phyloP scores from a whole-genome alignment of 331 rosid species.

The Dryas integrifolia region DNA sequence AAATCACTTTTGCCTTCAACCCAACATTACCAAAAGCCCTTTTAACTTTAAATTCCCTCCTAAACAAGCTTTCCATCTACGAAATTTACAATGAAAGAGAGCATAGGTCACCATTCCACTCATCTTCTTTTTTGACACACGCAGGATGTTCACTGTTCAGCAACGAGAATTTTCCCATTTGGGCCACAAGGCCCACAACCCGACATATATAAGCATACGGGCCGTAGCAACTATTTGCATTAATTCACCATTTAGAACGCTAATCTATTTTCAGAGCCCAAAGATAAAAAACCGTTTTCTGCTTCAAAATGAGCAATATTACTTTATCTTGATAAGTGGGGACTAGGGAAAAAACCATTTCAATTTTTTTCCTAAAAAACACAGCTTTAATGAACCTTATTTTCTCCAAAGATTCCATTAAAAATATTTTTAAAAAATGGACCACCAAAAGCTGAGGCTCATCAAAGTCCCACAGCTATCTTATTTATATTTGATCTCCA shows the following conservation, averaged over 20 bases:
- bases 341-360: neutral
- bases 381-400: neutral
- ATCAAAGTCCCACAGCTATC: conserved; percentile 16
- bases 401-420: neutral
- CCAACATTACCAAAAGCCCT: too few species aligned
- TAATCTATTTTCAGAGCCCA: neutral
- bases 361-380: neutral
- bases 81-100: too few species aligned
- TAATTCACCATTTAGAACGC: too few species aligned
- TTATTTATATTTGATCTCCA: conserved; percentile 4
- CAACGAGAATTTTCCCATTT: too few species aligned
- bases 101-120: too few species aligned
- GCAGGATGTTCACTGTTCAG: too few species aligned
- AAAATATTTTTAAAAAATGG: neutral
- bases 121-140: too few species aligned
- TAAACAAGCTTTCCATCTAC: too few species aligned
- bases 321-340: too few species aligned
- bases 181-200: neutral
- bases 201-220: neutral
- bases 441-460: neutral
- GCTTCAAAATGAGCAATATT: neutral
- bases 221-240: neutral
- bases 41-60: too few species aligned
- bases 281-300: neutral
- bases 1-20: too few species aligned